A percentile compares a stretch with the other conserved stretches of the same genome.
phyloP scores from a whole-genome alignment of 306 rosid genomes.

The Comarum palustre region DNA sequence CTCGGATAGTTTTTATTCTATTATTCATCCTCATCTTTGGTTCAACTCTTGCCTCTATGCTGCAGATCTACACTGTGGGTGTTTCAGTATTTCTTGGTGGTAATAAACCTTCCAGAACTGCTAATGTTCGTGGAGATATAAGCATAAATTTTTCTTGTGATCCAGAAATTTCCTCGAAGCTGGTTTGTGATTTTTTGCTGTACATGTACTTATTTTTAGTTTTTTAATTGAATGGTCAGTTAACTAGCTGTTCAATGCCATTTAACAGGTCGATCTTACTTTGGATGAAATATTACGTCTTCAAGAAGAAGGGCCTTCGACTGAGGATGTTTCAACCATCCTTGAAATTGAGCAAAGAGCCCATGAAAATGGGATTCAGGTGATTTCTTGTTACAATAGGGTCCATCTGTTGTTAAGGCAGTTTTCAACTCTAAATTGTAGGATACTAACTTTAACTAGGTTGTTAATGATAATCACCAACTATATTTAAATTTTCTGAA shows the following conservation, averaged over 20 bases:
- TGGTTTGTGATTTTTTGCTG: constrained; percentile 48
- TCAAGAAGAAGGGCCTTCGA: constrained; percentile 90
- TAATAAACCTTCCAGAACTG: constrained; percentile 82
- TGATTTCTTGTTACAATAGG: constrained; percentile 31
- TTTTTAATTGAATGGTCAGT: constrained; percentile 16
- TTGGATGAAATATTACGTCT: constrained; percentile 81
- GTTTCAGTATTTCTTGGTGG: constrained; percentile 95
- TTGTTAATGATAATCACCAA: constrained; percentile 22
- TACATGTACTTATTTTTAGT: background rate
- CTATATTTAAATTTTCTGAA: constrained; percentile 23
- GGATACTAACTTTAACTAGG: background rate
- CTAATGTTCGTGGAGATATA: constrained; percentile 82
- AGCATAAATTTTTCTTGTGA: constrained; percentile 91
- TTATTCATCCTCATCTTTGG: constrained; percentile 19
- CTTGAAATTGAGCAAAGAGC: constrained; percentile 97
- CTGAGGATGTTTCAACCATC: constrained; percentile 70
- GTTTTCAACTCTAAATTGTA: background rate
- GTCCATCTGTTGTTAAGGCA: constrained; percentile 9
- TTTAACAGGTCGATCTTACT: constrained; percentile 77
- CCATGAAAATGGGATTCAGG: constrained; percentile 97
- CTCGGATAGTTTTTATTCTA: constrained; percentile 14
- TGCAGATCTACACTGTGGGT: constrained; percentile 76
- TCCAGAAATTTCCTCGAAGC: constrained; percentile 86
- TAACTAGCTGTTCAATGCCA: constrained; percentile 24
- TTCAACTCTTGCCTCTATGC: constrained; percentile 31